phyloP scores from a whole-genome alignment of 1,139 yeast species.

The Wickerhamomyces sp. region DNA sequence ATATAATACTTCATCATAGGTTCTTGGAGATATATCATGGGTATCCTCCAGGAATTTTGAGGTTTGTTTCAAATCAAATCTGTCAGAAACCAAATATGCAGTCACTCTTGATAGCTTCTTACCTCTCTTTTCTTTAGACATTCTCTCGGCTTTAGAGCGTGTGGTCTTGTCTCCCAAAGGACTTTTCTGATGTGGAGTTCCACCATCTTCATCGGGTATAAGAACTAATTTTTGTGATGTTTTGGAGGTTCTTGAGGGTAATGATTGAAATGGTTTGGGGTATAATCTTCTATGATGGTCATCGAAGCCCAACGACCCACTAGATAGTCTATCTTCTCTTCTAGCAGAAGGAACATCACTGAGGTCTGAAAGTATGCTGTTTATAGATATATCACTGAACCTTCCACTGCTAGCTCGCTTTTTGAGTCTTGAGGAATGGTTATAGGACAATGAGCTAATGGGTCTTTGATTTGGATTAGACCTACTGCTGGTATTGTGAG shows the following conservation, averaged over 20 bases:
- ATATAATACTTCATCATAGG: slow-evolving; percentile 87
- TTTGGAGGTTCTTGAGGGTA: slow-evolving; percentile 85
- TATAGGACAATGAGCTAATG: slow-evolving; percentile 18
- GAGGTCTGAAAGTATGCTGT: slow-evolving; percentile 64
- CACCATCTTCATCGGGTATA: slow-evolving; percentile 65
- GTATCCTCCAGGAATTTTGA: slow-evolving; percentile 59
- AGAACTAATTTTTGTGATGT: slow-evolving; percentile 81
- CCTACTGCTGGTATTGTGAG: slow-evolving; percentile 12
- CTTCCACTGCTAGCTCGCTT: slow-evolving; percentile 26
- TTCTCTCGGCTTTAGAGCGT: slow-evolving; percentile 57
- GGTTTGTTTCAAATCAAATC: slow-evolving; percentile 61
- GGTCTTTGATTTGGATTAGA: slow-evolving; percentile 3
- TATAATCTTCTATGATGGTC: slow-evolving; percentile 26
- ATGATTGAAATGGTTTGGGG: slow-evolving; percentile 58
- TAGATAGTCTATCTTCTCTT: slow-evolving; percentile 33
- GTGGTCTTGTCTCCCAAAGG: slow-evolving; percentile 11
- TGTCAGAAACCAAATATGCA: slow-evolving; percentile 85
- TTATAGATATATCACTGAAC: slow-evolving; percentile 69
- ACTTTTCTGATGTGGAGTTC: slow-evolving; percentile 12
- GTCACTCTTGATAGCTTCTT: slow-evolving; percentile 79
- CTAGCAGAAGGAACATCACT: slow-evolving; percentile 77
- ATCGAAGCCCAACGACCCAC: slow-evolving; percentile 27
- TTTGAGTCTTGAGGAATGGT: slow-evolving; percentile 4
- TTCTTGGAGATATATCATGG: slow-evolving; percentile 80
- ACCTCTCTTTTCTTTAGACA: slow-evolving; percentile 64